Evolutionary conservation across 257 asterid species (phyloP), one percentile per base, ranked within the genome.

Genomic region (Rehmannia glutinosa): DNA sequence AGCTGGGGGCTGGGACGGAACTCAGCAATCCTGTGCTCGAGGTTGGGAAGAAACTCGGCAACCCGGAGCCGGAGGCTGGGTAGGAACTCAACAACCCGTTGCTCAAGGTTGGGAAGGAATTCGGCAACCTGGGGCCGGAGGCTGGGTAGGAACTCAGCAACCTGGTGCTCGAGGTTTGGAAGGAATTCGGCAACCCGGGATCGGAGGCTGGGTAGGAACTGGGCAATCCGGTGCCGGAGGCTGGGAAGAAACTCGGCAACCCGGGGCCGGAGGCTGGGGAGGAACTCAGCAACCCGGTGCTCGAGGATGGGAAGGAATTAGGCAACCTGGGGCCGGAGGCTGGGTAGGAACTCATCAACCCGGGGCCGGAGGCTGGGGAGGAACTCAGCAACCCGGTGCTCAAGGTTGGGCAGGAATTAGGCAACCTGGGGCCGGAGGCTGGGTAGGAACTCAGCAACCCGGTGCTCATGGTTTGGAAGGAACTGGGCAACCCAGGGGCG

Each of bases 201-300:
- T n/a, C n/a, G 64, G 24, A 19, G 47, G 5, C 38, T 16, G 15
- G 52, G 33, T 23, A 24, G 66, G 54, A 38, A 59, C 53, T 52
- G 67, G 47, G 19, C 73, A n/a, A n/a, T n/a, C 38, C 0, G 13
- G 27, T 32, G 23, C n/a, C n/a, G 60, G 28, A 36, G 43, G 19
- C 8, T 46, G 38, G 50, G 64, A 15, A 33, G 17, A 15, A n/a
- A 27, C 57, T 45, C 72, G 32, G 36, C 63, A 49, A 58, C 15
- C 33, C 4, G 17, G 21, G 12, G 57, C 21, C 3, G 70, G 32
- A 9, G 70, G 58, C 16, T 71, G 75, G 75, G 70, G 49, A n/a
- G 57, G 20, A 16, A 35, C 24, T 33, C 59, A 24, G 10, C 42
- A 20, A 36, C 11, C 39, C 9, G 51, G 28, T 10, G 41, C 16